A percentile compares a stretch with the other conserved stretches of the same genome.
Evolutionary conservation across 495 filamentous ascomycete species (phyloP).

Genomic region (Symbiotaphrina buchneri): DNA sequence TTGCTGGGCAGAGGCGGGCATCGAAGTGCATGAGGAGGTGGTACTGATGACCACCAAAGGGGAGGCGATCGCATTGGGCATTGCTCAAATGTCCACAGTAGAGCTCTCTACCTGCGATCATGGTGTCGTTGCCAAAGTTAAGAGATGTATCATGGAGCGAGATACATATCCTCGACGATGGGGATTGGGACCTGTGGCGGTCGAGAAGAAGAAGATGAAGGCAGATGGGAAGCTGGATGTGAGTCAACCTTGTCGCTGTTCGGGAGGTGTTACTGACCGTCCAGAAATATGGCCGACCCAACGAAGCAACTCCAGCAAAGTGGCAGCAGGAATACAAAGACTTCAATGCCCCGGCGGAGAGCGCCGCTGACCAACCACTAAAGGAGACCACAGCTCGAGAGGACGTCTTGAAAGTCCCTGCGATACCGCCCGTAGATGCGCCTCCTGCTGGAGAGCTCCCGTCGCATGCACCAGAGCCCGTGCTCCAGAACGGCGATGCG

Average conservation of each 20-base stretch:
- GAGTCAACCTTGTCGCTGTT: constrained; percentile 10
- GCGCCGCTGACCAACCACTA: constrained; percentile 13
- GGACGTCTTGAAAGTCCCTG: constrained; percentile 16
- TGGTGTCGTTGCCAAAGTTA: constrained; percentile 91
- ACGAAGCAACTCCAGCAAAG: constrained; percentile 75
- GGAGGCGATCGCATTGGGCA: constrained; percentile 87
- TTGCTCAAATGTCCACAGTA: constrained; percentile 87
- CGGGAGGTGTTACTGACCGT: not conserved
- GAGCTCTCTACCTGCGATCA: constrained; percentile 85
- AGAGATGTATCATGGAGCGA: constrained; percentile 97
- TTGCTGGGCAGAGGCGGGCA: constrained; percentile 39
- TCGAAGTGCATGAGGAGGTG: constrained; percentile 78
- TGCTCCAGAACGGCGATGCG: constrained; percentile 4
- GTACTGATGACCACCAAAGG: constrained; percentile 97
- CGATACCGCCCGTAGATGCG: constrained; percentile 12
- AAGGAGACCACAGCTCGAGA: constrained; percentile 17
- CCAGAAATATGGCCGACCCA: constrained; percentile 74
- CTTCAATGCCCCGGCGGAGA: constrained; percentile 32
- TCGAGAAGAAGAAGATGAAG: constrained; percentile 98
- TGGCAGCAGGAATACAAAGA: constrained; percentile 86
- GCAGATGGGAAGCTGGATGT: constrained; percentile 88
- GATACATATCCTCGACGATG: constrained; percentile 88
- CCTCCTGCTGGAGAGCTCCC: constrained; percentile 10
- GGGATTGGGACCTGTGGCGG: constrained; percentile 75
- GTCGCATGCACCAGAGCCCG: constrained; percentile 2